Evolutionary conservation across 2,329 filamentous ascomycete species (phyloP).

Genomic region (Aureobasidium sp.): DNA sequence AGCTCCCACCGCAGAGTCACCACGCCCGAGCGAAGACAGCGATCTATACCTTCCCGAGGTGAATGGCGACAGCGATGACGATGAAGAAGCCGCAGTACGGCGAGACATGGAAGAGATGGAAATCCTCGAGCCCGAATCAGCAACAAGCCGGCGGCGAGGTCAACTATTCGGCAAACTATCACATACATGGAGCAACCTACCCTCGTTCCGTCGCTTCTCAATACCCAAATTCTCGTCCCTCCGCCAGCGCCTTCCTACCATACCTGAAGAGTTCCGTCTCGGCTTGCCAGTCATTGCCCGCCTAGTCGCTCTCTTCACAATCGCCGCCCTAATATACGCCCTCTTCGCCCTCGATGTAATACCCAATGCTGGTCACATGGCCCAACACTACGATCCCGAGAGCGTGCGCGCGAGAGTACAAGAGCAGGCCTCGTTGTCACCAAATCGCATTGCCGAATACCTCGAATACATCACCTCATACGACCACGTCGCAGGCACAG

Average conservation of each 20-base stretch:
- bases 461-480: conserved; percentile 71
- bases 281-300: conserved; percentile 61
- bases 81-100: conserved; percentile 50
- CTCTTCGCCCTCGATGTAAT: conserved; percentile 83
- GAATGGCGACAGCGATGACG: conserved; percentile 44
- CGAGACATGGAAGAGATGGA: conserved; percentile 86
- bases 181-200: conserved; percentile 47
- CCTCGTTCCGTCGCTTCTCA: conserved; percentile 38
- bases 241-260: conserved; percentile 26
- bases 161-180: conserved; percentile 42
- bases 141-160: conserved; percentile 19
- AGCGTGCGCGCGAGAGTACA: conserved; percentile 69
- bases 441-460: conserved; percentile 53
- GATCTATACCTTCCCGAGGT: conserved; percentile 44
- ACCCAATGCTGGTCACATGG: conserved; percentile 53
- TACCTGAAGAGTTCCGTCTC: conserved; percentile 40
- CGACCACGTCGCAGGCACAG: conserved; percentile 87
- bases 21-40: conserved; percentile 51
- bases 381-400: conserved; percentile 74
- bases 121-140: conserved; percentile 52
- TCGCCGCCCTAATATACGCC: conserved; percentile 71
- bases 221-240: conserved; percentile 16
- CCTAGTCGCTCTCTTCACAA: conserved; percentile 63
- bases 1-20: conserved; percentile 75
- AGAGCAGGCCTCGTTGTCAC: conserved; percentile 52